These are phyloP conservation scores for Penicillium sp. DNA, from an alignment of 2,329 filamentous ascomycete species.

Conservation along the genomic window DNA sequence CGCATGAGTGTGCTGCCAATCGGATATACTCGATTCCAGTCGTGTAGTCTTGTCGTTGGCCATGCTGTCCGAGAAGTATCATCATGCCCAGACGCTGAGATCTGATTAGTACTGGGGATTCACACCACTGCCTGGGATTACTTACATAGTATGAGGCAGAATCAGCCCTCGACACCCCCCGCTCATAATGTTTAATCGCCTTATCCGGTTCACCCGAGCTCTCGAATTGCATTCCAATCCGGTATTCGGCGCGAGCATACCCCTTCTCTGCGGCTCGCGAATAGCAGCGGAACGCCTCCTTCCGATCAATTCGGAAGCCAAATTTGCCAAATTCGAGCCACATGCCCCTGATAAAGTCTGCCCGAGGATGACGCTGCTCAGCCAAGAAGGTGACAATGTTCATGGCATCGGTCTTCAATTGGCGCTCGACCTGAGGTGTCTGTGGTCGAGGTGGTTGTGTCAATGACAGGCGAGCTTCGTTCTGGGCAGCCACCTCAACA, in stretches of 20 bases:
- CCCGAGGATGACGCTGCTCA: conserved; percentile 86
- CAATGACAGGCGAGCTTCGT: conserved; percentile 61
- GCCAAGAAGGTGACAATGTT: conserved; percentile 88
- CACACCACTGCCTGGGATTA: conserved; percentile 1
- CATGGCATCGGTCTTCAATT: conserved; percentile 78
- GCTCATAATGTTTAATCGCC: conserved; percentile 83
- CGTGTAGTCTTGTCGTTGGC: conserved; percentile 73
- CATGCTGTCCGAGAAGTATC: conserved; percentile 88
- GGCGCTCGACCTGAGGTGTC: conserved; percentile 83
- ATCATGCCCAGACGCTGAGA: conserved; percentile 88
- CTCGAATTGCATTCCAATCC: conserved; percentile 97
- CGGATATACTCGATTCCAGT: conserved; percentile 76
- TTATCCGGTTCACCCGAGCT: conserved; percentile 88
- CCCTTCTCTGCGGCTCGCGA: conserved; percentile 77
- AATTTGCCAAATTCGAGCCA: conserved; percentile 99
- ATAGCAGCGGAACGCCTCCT: conserved; percentile 86
- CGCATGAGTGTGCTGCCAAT: conserved; percentile 74
- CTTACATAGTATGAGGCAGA: conserved; percentile 71
- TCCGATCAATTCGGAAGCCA: conserved; percentile 81
- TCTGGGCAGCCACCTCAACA: conserved; percentile 76
- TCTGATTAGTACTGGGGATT: conserved; percentile 13
- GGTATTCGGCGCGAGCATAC: conserved; percentile 84
- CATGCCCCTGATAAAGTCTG: conserved; percentile 88
- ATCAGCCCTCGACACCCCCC: conserved; percentile 71
- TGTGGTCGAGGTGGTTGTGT: conserved; percentile 58